Evolutionary conservation across 345 rosid genomes (phyloP), one percentile per base, ranked within the genome.

Genomic region (Orychophragmus violaceus): DNA sequence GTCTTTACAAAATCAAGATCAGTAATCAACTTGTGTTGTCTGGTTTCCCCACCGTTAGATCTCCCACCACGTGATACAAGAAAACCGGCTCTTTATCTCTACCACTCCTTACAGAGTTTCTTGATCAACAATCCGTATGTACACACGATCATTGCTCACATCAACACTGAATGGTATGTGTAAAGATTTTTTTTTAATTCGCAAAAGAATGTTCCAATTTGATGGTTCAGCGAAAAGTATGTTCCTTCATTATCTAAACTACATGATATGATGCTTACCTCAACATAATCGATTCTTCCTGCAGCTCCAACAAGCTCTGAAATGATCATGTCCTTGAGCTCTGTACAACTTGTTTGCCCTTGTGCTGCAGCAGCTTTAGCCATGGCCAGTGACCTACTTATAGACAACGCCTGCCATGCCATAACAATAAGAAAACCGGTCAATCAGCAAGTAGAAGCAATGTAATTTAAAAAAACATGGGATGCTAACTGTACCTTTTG

Each of bases 281-380:
- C 88, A 0, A 82, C 97, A 80, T 87, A 92, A 77, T 90, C 97
- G 14, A 92, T 63, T 75, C 46, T 80, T 13, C 94, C 97, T 29
- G 83, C 84, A 63, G 96, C 83, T 58, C 74, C 79, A 64, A 53
- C 69, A 62, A 87, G 75, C 55, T 77, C 79, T 71, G 66, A 74
- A 64, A 81, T 25, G 63, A 85, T 82, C 27, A 68, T 50, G 58
- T 83, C 82, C 66, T 74, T 81, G n/a, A 90, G 73, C 54, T 72
- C 77, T 62, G 51, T 36, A 72, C 91, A 75, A 59, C 66, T 74
- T 5, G 60, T 59, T 39, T 54, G 64, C 68, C 88, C 94, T 36
- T 75, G 61, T 63, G 81, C 80, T 25, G 58, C 86, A 29, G 53
- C 65, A 59, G 74, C 79, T 76, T 82, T 86, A 67, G 87, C 90